Conservation (phyloP, 2,329 filamentous ascomycete genomes). For the Nectriaceae sp. region DNA sequence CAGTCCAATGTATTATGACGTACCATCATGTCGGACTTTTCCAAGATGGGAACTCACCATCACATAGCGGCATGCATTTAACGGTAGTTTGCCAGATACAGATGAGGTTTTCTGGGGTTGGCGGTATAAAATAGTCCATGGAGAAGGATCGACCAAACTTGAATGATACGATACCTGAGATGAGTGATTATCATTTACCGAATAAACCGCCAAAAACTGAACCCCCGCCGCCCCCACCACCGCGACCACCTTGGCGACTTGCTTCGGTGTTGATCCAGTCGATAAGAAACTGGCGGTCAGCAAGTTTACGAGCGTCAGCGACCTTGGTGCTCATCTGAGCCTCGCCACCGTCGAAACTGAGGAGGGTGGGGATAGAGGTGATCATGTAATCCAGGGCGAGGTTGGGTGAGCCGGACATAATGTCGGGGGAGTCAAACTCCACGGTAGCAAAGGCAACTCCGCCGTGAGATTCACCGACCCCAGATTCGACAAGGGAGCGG, state of each 20-base stretch:
- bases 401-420: conserved; percentile 45
- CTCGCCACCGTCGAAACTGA: conserved; percentile 59
- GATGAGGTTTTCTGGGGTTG: no score
- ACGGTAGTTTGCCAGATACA: no score
- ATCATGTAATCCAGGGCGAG: conserved; percentile 60
- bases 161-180: no score
- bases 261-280: conserved; percentile 58
- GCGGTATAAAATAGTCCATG: no score
- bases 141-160: no score
- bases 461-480: conserved; percentile 56
- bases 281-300: conserved; percentile 50
- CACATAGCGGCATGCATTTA: no score
- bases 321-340: conserved; percentile 51
- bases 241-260: conserved; percentile 45
- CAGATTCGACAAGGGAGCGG: conserved; percentile 48
- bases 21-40: no score
- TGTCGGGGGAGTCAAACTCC: conserved; percentile 59
- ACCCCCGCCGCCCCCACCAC: conserved; percentile 41
- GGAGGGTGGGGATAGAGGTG: conserved; percentile 56
- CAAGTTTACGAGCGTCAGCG: conserved; percentile 49
- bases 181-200: conserved; percentile 32
- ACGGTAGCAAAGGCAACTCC: conserved; percentile 56
- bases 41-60: no score
- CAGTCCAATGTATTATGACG: no score
- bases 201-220: conserved; percentile 44